Percentiles rank a stretch among this genome's conserved stretches.
Conservation (phyloP, 140 eudicot genomes). For the Cichorium intybus region DNA sequence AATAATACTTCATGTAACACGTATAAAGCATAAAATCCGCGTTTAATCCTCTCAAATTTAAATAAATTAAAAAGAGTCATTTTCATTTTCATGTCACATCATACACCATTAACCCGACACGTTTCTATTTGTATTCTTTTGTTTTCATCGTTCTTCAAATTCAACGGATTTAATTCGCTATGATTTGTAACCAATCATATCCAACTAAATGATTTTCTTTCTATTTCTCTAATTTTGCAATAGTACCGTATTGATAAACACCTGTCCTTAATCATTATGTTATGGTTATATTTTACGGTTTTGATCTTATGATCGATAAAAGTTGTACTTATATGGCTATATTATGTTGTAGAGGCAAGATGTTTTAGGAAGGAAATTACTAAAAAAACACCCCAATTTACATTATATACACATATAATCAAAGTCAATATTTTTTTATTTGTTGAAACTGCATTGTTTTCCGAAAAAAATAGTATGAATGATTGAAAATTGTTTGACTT, state of each 20-base stretch:
- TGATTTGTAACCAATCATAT: slow-evolving; percentile 2
- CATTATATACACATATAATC: too few relatives aligned
- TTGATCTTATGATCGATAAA: not conserved
- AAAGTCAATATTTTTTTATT: too few relatives aligned
- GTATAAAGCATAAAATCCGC: slow-evolving; percentile 27
- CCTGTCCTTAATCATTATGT: not conserved
- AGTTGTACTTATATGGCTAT: not conserved
- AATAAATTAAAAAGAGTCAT: slow-evolving; percentile 2
- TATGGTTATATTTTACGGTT: not conserved
- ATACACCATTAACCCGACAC: slow-evolving; percentile 21
- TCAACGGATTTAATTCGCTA: slow-evolving; percentile 11
- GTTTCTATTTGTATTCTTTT: slow-evolving; percentile 13
- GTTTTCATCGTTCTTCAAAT: slow-evolving; percentile 16
- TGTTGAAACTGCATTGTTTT: too few relatives aligned
- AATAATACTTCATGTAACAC: slow-evolving; percentile 13
- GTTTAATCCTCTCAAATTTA: slow-evolving; percentile 23
- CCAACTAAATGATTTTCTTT: slow-evolving; percentile 9
- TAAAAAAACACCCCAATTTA: too few relatives aligned
- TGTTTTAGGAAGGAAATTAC: not conserved
- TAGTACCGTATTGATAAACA: not conserved
- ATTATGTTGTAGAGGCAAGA: too few relatives aligned
- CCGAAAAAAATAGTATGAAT: too few relatives aligned
- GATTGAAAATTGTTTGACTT: too few relatives aligned
- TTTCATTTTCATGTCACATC: slow-evolving; percentile 22
- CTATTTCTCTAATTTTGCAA: not conserved